Evolutionary conservation across 1,284 basidiomycete species (phyloP).

Genomic region (Somion occarium): DNA sequence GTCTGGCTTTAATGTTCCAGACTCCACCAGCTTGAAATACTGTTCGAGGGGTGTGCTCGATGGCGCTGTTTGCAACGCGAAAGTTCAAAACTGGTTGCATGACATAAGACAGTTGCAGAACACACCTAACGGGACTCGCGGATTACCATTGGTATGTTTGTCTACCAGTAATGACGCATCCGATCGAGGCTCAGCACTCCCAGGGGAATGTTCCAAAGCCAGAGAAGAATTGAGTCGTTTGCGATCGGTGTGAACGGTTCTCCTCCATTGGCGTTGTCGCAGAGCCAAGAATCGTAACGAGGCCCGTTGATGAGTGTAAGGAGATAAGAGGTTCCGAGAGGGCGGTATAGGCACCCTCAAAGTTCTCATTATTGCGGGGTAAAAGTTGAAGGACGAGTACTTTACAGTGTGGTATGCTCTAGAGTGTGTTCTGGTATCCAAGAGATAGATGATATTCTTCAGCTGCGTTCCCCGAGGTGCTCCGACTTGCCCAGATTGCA

Average conservation of each 20-base stretch:
- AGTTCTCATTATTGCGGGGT: background rate
- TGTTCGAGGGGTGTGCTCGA: conserved; percentile 50
- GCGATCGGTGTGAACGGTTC: background rate
- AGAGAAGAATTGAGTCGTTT: conserved; percentile 5
- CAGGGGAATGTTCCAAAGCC: background rate
- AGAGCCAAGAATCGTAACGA: background rate
- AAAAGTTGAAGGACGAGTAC: background rate
- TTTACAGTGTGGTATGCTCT: background rate
- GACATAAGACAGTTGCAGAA: background rate
- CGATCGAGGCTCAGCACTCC: background rate
- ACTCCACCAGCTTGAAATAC: conserved; percentile 73
- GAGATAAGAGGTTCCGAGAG: background rate
- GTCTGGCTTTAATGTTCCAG: conserved; percentile 74
- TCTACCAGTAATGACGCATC: background rate
- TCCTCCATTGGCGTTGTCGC: background rate
- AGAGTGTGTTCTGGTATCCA: too few species aligned
- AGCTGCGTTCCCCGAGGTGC: background rate
- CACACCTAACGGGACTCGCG: background rate
- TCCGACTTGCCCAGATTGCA: background rate
- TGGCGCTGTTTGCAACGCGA: conserved; percentile 2
- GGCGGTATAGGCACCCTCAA: background rate
- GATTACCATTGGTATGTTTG: background rate
- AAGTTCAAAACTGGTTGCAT: background rate
- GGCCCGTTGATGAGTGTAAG: conserved; percentile 1
- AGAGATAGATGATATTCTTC: background rate